Base-by-base conservation (phyloP, 805 yeast genomes). In the Kregervanrija delftensis region DNA sequence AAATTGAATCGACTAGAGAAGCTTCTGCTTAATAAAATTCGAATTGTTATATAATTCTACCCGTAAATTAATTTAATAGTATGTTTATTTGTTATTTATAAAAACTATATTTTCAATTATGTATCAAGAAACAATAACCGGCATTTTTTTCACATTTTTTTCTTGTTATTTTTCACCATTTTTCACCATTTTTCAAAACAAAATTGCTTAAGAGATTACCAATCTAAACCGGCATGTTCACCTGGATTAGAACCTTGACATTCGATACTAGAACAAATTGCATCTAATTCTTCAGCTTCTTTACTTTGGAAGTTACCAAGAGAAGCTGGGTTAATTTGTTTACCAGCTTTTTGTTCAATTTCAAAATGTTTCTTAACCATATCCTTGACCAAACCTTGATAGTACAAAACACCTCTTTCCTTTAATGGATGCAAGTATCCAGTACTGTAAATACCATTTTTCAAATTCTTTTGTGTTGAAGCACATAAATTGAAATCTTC, bases 401-500 rank as follows among this genome's bases (percentile, higher is more conserved):
- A 78, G 54, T 71, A 71, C 40, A 78, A 67, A 14, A 78, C 83
- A 35, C 84, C 84, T 41, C 65, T 65, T 57, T 78, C 83, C 60
- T 77, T 78, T 39, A 62, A 57, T 43, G 84, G 83, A 59, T 78
- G 83, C 49, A 78, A 66, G 55, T 64, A 76, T 3, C 84, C 84
- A 4, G 82, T 71, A 3, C 73, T 64, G 59, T 78, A 78, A 37
- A 78, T 66, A 30, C 83, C 83, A 59, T 76, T 78, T 61, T 76
- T 76, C 57, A 78, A 67, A 64, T 78, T 78, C 65, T 74, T 73
- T 56, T 79, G 83, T 8, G 84, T 78, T 56, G 67, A 66, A 44
- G 68, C 76, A 64, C 83, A 78, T 50, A 79, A 65, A 58, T 79
- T 75, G 62, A 66, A 79, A 61, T 79, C 83, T 58, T 77, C 82